Evolutionary conservation across 2,329 filamentous ascomycete species (phyloP).

Genomic region (Verticillium longisporum): DNA sequence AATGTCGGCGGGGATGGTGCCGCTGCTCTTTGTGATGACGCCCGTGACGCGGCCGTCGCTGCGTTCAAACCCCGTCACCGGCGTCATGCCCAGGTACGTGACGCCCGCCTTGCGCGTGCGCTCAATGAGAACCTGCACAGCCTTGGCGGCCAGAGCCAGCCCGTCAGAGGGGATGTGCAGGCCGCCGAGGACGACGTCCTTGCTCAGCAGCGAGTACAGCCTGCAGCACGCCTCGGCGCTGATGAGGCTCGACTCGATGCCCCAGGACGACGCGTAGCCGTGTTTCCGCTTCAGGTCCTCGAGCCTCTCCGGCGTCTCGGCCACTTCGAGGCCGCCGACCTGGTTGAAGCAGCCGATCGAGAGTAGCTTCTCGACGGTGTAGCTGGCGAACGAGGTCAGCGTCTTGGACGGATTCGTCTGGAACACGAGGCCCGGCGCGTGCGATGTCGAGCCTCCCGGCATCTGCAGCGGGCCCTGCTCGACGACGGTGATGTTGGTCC

Average conservation of each 20-base stretch:
- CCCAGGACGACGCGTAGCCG: conserved; percentile 55
- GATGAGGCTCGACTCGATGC: conserved; percentile 47
- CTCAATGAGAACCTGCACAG: conserved; percentile 53
- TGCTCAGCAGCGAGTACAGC: conserved; percentile 48
- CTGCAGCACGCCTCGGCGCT: conserved; percentile 43
- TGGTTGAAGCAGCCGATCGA: conserved; percentile 56
- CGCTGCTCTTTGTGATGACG: conserved; percentile 38
- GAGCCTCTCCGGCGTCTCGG: conserved; percentile 50
- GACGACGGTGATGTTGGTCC: conserved; percentile 56
- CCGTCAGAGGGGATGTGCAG: conserved; percentile 55
- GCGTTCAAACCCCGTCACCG: conserved; percentile 50
- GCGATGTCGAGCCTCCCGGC: conserved; percentile 59
- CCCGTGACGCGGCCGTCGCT: conserved; percentile 44
- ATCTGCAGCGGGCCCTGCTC: conserved; percentile 57
- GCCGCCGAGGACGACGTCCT: conserved; percentile 47
- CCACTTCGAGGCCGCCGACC: conserved; percentile 55
- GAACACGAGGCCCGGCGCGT: conserved; percentile 58
- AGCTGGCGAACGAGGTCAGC: conserved; percentile 51
- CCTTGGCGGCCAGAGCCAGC: conserved; percentile 52
- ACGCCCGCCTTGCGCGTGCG: conserved; percentile 52
- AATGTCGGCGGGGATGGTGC: conserved; percentile 49
- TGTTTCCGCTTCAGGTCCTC: conserved; percentile 57
- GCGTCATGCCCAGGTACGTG: conserved; percentile 46
- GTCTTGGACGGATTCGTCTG: conserved; percentile 53
- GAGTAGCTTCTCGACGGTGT: conserved; percentile 54